Evolutionary conservation across 306 rosid species (phyloP), one percentile per base, ranked within the genome.

Genomic region (Prinsepia uniflora): DNA sequence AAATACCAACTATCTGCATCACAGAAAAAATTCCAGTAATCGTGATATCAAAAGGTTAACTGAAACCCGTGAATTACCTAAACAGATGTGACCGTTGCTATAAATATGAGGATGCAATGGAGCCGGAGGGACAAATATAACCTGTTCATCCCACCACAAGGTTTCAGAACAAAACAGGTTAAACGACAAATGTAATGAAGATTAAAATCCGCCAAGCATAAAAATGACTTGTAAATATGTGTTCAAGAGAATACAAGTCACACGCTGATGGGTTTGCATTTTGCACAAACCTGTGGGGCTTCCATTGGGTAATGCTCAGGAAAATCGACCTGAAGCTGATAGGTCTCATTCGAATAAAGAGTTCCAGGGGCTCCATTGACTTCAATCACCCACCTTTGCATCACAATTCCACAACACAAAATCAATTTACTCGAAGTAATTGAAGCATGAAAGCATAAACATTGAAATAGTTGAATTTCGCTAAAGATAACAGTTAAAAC

Each of bases 271-370:
- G 50, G 47, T 44, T 48, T 44, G 46, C 14, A 56, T 73, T 44
- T 48, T 44, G 46, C 14, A 56, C 75, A 44, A 59, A 95, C 99
- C 99, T 95, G 99, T 0, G 99, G 99, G 46, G 99, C 97, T 85
- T 95, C 97, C 99, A 95, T 95, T 2, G 97, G 99, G 76, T 95
- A 95, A 88, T 95, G 90, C 89, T 95, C 97, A 5, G 99, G 99
- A 75, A 95, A 95, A 65, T 95, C 99, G 2, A 95, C 97, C 90
- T 95, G 99, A 81, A 95, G 99, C 86, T 91, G 99, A 75, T 87
- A 95, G 68, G 90, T 85, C 75, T 95, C 99, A 68, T 89, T 95
- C 4, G 90, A 68, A 71, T 91, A 95, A 8, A 95, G 97, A 66
- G 99, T 95, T 22, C 96, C 99, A 10, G 96, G 91, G 78, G 97